Conservation (phyloP, 345 rosid genomes). For the Barbarea vulgaris region DNA sequence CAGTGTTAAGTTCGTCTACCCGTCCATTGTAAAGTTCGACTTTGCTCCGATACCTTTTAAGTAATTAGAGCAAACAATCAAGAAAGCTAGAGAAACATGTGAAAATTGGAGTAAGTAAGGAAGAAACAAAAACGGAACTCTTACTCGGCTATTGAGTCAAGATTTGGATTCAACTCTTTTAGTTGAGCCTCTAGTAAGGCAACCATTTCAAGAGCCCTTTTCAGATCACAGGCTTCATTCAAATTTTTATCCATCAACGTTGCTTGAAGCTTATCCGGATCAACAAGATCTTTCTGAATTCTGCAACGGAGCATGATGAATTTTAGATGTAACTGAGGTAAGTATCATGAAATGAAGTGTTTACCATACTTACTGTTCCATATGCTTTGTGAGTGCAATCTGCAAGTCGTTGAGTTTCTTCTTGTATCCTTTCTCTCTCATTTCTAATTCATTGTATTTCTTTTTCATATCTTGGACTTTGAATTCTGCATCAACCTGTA, state of each 20-base stretch:
- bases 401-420: conserved; percentile 79
- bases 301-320: conserved; percentile 50
- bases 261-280: conserved; percentile 85
- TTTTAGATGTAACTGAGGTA: conserved; percentile 30
- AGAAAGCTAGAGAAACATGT: conserved; percentile 13
- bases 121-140: conserved; percentile 20
- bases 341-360: conserved; percentile 14
- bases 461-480: conserved; percentile 83
- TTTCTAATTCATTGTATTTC: conserved; percentile 67
- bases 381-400: conserved; percentile 63
- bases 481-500: conserved; percentile 84
- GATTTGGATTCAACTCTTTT: conserved; percentile 95
- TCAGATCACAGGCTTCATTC: conserved; percentile 60
- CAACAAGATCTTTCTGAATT: conserved; percentile 89
- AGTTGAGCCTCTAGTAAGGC: conserved; percentile 81
- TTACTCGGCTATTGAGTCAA: conserved; percentile 94
- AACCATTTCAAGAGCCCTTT: conserved; percentile 78
- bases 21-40: conserved; percentile 74
- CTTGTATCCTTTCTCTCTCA: conserved; percentile 79
- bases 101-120: not conserved
- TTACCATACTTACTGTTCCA: conserved; percentile 78
- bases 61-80: conserved; percentile 16
- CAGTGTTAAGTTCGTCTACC: conserved; percentile 73
- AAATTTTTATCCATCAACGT: conserved; percentile 62
- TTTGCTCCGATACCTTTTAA: conserved; percentile 71